Evolutionary conservation across 2,329 filamentous ascomycete species (phyloP).

Genomic region (Mycogone perniciosa): DNA sequence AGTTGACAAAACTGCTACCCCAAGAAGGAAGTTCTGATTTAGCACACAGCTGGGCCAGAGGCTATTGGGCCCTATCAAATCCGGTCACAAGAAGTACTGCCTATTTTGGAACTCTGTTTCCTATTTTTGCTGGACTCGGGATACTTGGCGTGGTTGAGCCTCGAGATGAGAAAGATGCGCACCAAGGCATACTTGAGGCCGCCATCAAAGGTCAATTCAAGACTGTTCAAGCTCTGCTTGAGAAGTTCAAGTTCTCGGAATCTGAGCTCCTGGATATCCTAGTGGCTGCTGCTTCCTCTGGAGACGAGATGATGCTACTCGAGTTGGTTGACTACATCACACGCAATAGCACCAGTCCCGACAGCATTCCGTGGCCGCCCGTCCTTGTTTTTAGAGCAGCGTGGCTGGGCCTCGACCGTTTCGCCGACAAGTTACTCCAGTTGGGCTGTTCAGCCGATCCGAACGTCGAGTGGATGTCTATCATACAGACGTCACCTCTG

Average conservation of each 20-base stretch:
- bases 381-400: constrained; percentile 6
- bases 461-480: constrained; percentile 1
- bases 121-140: constrained; percentile 10
- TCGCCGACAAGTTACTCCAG: constrained; percentile 9
- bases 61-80: constrained; percentile 12
- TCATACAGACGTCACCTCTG: constrained; percentile 6
- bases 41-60: constrained; percentile 7
- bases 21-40: background rate
- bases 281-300: constrained; percentile 6
- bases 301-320: constrained; percentile 8
- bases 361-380: constrained; percentile 6
- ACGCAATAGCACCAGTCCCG: background rate
- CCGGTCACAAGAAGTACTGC: constrained; percentile 8
- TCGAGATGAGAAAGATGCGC: constrained; percentile 8
- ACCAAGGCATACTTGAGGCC: constrained; percentile 11
- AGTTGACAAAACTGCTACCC: constrained; percentile 1
- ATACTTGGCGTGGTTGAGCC: background rate
- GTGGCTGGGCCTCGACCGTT: constrained; percentile 11
- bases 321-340: constrained; percentile 11
- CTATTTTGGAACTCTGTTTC: constrained; percentile 9
- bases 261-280: constrained; percentile 5
- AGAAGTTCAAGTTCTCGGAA: constrained; percentile 2
- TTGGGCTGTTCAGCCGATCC: constrained; percentile 6
- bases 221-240: constrained; percentile 1
- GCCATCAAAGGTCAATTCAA: constrained; percentile 9